A percentile compares a stretch with the other conserved stretches of the same genome.
Evolutionary conservation across 768 basidiomycete species (phyloP).

Genomic region (Heimioporus sp.): DNA sequence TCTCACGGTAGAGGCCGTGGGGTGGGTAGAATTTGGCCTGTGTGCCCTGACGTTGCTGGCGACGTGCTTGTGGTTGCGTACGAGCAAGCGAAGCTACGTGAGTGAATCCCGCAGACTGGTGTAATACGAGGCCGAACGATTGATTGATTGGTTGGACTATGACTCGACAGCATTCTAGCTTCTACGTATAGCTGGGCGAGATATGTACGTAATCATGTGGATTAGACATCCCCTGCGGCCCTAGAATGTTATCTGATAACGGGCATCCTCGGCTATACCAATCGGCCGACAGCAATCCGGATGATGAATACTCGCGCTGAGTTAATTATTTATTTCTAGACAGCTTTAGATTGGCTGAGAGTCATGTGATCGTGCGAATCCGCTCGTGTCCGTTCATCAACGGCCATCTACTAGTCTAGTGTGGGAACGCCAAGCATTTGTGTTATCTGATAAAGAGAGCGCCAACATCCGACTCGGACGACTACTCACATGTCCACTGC

Average conservation of each 20-base stretch:
- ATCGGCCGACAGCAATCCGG: no score
- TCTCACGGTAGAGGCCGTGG: slow-evolving; percentile 69
- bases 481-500: neutral
- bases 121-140: slow-evolving; percentile 27
- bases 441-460: slow-evolving; percentile 27
- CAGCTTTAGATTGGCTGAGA: no score
- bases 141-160: slow-evolving; percentile 16
- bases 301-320: no score
- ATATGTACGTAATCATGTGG: slow-evolving; percentile 1
- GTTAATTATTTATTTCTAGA: no score
- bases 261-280: no score
- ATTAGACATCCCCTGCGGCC: slow-evolving; percentile 16
- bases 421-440: neutral
- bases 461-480: neutral
- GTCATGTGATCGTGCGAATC: no score
- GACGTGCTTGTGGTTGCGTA: slow-evolving; percentile 53
- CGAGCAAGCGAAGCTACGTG: slow-evolving; percentile 37
- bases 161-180: slow-evolving; percentile 30
- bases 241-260: slow-evolving; percentile 26
- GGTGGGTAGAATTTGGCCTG: slow-evolving; percentile 73
- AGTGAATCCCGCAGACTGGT: slow-evolving; percentile 43
- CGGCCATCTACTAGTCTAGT: no score
- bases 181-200: slow-evolving; percentile 24
- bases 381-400: no score
- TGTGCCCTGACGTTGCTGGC: slow-evolving; percentile 53